Percentiles rank a stretch among this genome's conserved stretches.
Conservation (phyloP, 257 asterid genomes). For the Anisodus tanguticus region DNA sequence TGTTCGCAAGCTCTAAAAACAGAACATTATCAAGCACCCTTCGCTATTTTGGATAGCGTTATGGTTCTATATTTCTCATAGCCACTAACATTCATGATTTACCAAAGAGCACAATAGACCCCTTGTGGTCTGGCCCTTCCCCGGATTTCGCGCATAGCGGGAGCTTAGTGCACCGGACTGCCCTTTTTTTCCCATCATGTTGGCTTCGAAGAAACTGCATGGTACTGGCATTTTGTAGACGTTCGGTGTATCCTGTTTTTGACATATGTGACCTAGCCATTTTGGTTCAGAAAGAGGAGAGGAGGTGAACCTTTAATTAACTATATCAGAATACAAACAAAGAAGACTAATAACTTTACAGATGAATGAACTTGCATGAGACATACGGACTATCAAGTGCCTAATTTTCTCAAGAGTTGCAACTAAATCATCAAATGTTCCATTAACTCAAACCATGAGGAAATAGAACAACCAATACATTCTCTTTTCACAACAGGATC, state of each 20-base stretch:
- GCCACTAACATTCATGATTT: too few species aligned
- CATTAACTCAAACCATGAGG: background rate
- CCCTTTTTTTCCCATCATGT: too few species aligned
- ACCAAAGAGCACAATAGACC: too few species aligned
- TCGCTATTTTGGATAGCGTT: background rate
- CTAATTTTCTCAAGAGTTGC: background rate
- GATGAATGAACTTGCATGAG: background rate
- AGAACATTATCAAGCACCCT: background rate
- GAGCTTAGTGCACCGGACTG: too few species aligned
- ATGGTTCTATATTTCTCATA: too few species aligned
- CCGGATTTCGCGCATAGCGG: too few species aligned
- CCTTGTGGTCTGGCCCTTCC: too few species aligned
- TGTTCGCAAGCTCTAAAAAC: too few species aligned
- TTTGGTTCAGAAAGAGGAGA: too few species aligned
- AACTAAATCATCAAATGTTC: background rate
- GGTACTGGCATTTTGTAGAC: background rate
- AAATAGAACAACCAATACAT: background rate
- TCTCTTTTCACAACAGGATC: background rate
- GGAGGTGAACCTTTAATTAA: background rate
- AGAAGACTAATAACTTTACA: slow-evolving; percentile 14
- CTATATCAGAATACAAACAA: background rate
- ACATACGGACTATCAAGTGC: background rate
- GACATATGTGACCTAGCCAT: too few species aligned
- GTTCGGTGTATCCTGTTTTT: background rate
- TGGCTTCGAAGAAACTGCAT: too few species aligned